Conservation (phyloP, 1,139 yeast species). For the Petasospora fabianii region DNA sequence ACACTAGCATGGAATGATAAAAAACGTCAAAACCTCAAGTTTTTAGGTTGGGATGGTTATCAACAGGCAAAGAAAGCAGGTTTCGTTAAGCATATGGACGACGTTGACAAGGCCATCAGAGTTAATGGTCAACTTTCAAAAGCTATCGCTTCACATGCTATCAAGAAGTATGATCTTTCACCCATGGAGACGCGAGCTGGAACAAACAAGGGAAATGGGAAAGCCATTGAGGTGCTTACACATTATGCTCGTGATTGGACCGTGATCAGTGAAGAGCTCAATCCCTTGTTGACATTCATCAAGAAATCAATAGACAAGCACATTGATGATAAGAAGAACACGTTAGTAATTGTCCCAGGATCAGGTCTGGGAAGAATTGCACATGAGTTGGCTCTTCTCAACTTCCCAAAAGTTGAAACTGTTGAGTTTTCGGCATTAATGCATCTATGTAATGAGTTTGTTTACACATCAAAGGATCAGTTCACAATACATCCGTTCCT, state of each 20-base stretch:
- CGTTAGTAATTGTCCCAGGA: slow-evolving; percentile 68
- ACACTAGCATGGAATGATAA: slow-evolving; percentile 44
- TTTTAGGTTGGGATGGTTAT: slow-evolving; percentile 56
- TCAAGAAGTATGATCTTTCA: slow-evolving; percentile 39
- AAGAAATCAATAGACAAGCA: slow-evolving; percentile 31
- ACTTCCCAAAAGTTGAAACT: slow-evolving; percentile 51
- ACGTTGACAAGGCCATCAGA: slow-evolving; percentile 41
- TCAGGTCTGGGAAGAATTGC: slow-evolving; percentile 75
- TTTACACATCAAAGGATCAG: slow-evolving; percentile 31
- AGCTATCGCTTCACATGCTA: slow-evolving; percentile 41
- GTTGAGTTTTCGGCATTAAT: slow-evolving; percentile 71
- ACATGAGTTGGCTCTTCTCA: slow-evolving; percentile 49
- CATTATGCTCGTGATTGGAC: slow-evolving; percentile 80
- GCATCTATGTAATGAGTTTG: slow-evolving; percentile 60
- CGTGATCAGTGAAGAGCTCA: slow-evolving; percentile 43
- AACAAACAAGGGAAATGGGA: slow-evolving; percentile 40
- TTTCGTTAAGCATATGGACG: slow-evolving; percentile 48
- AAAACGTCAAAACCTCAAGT: slow-evolving; percentile 42
- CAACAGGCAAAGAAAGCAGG: slow-evolving; percentile 49
- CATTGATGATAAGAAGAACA: slow-evolving; percentile 28
- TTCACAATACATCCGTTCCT: slow-evolving; percentile 55
- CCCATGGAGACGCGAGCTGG: slow-evolving; percentile 37
- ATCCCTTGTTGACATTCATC: slow-evolving; percentile 52
- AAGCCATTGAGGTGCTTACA: slow-evolving; percentile 67
- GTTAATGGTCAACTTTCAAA: slow-evolving; percentile 45